These are phyloP conservation scores for Hevea brasiliensis DNA, from an alignment of 345 rosid genomes.

Conservation along the genomic window DNA sequence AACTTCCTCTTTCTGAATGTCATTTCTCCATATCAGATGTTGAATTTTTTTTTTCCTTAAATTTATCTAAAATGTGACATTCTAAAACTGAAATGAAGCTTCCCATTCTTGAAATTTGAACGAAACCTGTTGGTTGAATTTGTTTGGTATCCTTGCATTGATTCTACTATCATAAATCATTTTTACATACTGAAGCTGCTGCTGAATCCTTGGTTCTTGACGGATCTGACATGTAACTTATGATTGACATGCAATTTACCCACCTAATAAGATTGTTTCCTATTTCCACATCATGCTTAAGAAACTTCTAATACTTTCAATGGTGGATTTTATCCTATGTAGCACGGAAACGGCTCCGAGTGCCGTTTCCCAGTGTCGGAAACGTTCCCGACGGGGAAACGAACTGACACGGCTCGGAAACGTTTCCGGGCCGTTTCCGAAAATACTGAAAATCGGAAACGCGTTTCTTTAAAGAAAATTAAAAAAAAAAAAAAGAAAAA, in stretches of 20 bases:
- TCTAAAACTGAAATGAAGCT: not conserved
- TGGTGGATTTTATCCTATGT: too few relatives aligned
- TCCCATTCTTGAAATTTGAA: not conserved
- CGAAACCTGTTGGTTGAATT: not conserved
- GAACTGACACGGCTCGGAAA: too few relatives aligned
- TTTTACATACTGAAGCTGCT: slow-evolving; percentile 62
- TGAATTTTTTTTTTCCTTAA: not conserved
- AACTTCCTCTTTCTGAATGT: not conserved
- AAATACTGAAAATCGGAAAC: too few relatives aligned
- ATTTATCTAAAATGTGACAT: not conserved
- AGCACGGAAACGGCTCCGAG: too few relatives aligned
- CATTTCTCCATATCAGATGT: not conserved
- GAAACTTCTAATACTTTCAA: too few relatives aligned
- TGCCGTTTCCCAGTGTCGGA: too few relatives aligned
- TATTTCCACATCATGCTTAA: too few relatives aligned
- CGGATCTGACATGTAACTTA: slow-evolving; percentile 55
- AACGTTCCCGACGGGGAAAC: too few relatives aligned
- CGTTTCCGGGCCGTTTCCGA: too few relatives aligned
- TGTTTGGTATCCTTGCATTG: not conserved
- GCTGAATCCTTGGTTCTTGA: slow-evolving; percentile 69
- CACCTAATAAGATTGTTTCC: too few relatives aligned
- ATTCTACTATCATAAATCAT: not conserved
- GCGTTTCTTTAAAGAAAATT: too few relatives aligned
- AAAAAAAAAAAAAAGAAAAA: too few relatives aligned
- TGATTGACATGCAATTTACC: not conserved